These are phyloP conservation scores for Aspergillus carbonarius DNA, from an alignment of 2,329 filamentous ascomycete species.

Conservation along the genomic window DNA sequence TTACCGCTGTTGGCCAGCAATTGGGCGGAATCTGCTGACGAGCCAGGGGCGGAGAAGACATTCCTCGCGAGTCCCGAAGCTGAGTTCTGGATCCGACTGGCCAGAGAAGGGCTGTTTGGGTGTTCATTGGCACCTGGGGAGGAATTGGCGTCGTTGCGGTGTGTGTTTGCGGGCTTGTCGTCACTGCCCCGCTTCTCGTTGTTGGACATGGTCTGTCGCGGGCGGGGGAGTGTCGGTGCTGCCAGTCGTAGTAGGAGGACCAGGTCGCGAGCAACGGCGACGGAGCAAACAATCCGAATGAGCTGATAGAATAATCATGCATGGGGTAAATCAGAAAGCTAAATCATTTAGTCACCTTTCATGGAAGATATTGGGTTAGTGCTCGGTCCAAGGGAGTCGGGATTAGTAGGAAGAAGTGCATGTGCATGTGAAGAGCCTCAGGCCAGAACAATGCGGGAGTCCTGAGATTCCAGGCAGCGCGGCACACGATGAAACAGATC, in stretches of 20 bases:
- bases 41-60: constrained; percentile 26
- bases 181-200: constrained; percentile 24
- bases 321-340: background rate
- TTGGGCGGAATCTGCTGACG: constrained; percentile 23
- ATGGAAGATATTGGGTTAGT: constrained; percentile 1
- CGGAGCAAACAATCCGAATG: background rate
- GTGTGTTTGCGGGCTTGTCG: constrained; percentile 12
- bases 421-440: constrained; percentile 22
- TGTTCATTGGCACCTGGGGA: constrained; percentile 6
- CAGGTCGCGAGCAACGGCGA: background rate
- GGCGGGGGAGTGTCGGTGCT: constrained; percentile 10
- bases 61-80: constrained; percentile 36
- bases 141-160: constrained; percentile 7
- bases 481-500: background rate
- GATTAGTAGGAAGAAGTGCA: constrained; percentile 12
- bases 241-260: background rate
- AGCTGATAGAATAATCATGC: background rate
- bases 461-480: background rate
- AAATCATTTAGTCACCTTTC: background rate
- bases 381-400: constrained; percentile 18
- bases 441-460: background rate
- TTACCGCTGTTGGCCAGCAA: constrained; percentile 24
- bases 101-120: constrained; percentile 24
- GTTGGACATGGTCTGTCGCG: constrained; percentile 16
- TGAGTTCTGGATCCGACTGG: constrained; percentile 33